phyloP scores from a whole-genome alignment of 805 yeast species.

The Sungouiozyma ichnusensis region DNA sequence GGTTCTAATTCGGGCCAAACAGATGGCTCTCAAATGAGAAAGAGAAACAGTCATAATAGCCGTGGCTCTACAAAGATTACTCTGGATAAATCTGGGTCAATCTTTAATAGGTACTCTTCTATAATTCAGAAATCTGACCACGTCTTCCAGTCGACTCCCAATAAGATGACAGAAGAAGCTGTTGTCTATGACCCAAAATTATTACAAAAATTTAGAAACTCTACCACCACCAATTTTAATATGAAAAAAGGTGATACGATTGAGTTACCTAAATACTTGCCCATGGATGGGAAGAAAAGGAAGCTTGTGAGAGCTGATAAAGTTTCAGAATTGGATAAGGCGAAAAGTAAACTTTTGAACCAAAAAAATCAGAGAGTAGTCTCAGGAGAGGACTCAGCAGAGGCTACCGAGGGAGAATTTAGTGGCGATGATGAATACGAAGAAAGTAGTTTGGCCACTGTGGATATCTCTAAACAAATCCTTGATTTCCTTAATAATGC shows the following conservation, averaged over 20 bases:
- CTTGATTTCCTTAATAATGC: slow-evolving; percentile 73
- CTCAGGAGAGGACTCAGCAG: slow-evolving; percentile 11
- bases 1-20: background rate
- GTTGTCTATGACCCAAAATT: slow-evolving; percentile 2
- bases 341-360: slow-evolving; percentile 21
- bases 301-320: slow-evolving; percentile 33
- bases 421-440: slow-evolving; percentile 36
- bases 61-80: slow-evolving; percentile 22
- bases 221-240: background rate
- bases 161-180: background rate
- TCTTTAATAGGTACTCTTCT: slow-evolving; percentile 29
- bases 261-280: background rate
- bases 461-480: slow-evolving; percentile 51
- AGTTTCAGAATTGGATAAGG: slow-evolving; percentile 25
- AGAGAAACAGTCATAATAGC: background rate
- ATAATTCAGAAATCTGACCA: slow-evolving; percentile 14
- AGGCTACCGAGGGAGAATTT: slow-evolving; percentile 16
- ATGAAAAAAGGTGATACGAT: background rate
- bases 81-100: slow-evolving; percentile 29
- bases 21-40: background rate
- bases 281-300: slow-evolving; percentile 26
- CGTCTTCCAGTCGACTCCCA: background rate
- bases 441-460: slow-evolving; percentile 17
- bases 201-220: slow-evolving; percentile 1
- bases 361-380: slow-evolving; percentile 12